Evolutionary conservation across 2,329 filamentous ascomycete species (phyloP).

Genomic region (Claviceps digitariae): DNA sequence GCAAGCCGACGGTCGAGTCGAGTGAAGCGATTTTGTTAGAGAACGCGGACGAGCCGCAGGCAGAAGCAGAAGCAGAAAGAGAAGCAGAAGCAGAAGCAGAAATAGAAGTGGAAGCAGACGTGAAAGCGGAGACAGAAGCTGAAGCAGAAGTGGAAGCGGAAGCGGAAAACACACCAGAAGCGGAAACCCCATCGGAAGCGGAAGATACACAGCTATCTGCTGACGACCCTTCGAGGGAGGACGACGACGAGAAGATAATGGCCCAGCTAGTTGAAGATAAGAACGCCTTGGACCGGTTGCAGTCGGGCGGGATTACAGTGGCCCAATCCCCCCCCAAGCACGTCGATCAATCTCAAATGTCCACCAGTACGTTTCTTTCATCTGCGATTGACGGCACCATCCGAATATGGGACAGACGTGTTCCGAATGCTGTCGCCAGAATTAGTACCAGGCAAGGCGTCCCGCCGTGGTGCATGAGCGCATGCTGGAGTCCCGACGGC

Average conservation of each 20-base stretch:
- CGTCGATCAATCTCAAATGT: conserved; percentile 44
- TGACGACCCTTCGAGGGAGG: background rate
- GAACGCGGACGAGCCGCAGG: background rate
- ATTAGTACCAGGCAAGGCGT: conserved; percentile 62
- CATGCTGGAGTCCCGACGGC: conserved; percentile 90
- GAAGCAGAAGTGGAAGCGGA: too few species aligned
- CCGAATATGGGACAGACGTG: conserved; percentile 83
- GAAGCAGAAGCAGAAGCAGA: too few species aligned
- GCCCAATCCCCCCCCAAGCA: conserved; percentile 26
- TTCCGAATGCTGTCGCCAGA: conserved; percentile 61
- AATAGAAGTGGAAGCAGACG: too few species aligned
- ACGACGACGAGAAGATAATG: background rate
- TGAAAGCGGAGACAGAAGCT: too few species aligned
- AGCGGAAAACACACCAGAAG: too few species aligned
- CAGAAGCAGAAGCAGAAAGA: too few species aligned
- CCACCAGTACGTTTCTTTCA: conserved; percentile 72
- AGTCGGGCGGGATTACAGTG: conserved; percentile 17
- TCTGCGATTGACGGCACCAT: conserved; percentile 78
- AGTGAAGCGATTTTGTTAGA: background rate
- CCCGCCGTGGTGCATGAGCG: conserved; percentile 95
- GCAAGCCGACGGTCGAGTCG: background rate
- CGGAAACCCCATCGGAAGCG: background rate
- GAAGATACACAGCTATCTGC: background rate
- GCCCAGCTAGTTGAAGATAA: conserved; percentile 2
- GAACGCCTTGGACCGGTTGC: conserved; percentile 9